These are phyloP conservation scores for Pleurotus sapidus DNA, from an alignment of 768 basidiomycete species.

Conservation along the genomic window DNA sequence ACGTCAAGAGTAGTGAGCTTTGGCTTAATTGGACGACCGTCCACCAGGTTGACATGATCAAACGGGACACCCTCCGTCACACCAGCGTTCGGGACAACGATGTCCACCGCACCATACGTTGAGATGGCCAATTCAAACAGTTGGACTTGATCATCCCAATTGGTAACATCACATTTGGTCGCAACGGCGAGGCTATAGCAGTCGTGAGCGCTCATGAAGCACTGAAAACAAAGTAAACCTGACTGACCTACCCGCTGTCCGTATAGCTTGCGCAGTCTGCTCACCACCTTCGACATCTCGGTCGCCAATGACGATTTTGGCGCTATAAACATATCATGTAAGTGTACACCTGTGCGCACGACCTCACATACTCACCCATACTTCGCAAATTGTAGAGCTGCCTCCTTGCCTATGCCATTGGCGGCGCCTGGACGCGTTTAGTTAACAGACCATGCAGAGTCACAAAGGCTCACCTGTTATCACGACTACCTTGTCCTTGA, in stretches of 20 bases:
- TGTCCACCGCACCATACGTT: constrained; percentile 46
- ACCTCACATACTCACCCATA: constrained; percentile 35
- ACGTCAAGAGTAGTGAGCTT: constrained; percentile 42
- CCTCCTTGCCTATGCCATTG: constrained; percentile 52
- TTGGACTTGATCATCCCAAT: constrained; percentile 51
- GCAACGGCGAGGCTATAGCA: constrained; percentile 36
- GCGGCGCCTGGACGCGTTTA: constrained; percentile 35
- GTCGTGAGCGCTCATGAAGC: not conserved
- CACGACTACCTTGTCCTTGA: constrained; percentile 45
- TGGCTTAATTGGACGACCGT: constrained; percentile 44
- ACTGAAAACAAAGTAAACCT: not conserved
- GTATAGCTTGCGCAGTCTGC: constrained; percentile 37
- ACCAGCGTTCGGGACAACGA: constrained; percentile 57
- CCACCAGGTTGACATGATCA: constrained; percentile 24
- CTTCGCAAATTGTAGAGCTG: constrained; percentile 48
- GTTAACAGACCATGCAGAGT: not conserved
- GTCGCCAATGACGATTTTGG: constrained; percentile 55
- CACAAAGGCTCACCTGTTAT: constrained; percentile 40
- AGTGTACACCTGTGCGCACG: not conserved
- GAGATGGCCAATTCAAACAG: constrained; percentile 48
- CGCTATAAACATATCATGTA: constrained; percentile 29
- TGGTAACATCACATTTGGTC: constrained; percentile 46
- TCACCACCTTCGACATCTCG: constrained; percentile 37
- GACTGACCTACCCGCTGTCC: constrained; percentile 40
- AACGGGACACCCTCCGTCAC: constrained; percentile 34